Evolutionary conservation across 2,329 filamentous ascomycete species (phyloP).

Genomic region (Mariannaea elegans): DNA sequence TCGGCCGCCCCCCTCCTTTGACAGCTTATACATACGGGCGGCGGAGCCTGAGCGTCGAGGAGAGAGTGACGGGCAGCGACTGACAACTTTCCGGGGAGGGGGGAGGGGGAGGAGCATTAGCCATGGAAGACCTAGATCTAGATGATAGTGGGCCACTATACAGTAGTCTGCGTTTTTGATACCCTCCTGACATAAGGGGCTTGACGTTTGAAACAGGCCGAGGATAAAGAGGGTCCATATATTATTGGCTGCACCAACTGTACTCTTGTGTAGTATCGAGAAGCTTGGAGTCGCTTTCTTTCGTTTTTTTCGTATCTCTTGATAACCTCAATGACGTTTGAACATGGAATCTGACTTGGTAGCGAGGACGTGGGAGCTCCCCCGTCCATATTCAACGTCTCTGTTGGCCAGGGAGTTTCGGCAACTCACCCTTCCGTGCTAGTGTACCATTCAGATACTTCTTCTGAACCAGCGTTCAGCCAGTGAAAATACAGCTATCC

Average conservation of each 20-base stretch:
- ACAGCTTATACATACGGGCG: conserved; percentile 1
- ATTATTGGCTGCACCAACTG: not conserved
- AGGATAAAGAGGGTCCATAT: not conserved
- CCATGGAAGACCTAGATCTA: not conserved
- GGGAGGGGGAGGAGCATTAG: not conserved
- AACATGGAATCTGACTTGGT: not conserved
- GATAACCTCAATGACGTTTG: not conserved
- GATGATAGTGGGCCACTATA: not conserved
- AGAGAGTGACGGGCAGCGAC: not conserved
- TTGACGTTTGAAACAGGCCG: conserved; percentile 16
- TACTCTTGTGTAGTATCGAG: no score
- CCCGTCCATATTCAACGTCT: not conserved
- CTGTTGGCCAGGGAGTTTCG: conserved; percentile 12
- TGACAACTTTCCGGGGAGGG: no score
- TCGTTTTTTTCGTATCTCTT: no score
- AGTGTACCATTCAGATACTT: conserved; percentile 12
- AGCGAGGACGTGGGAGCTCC: not conserved
- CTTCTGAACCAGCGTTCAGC: not conserved
- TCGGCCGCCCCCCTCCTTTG: not conserved
- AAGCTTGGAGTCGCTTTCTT: no score
- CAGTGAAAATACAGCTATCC: not conserved
- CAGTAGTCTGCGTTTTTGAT: no score
- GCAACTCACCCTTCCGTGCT: conserved; percentile 16
- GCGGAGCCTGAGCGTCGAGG: not conserved
- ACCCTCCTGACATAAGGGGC: not conserved